Base-by-base conservation (phyloP, 1,139 yeast genomes). In the Nematodospora anomalae region DNA sequence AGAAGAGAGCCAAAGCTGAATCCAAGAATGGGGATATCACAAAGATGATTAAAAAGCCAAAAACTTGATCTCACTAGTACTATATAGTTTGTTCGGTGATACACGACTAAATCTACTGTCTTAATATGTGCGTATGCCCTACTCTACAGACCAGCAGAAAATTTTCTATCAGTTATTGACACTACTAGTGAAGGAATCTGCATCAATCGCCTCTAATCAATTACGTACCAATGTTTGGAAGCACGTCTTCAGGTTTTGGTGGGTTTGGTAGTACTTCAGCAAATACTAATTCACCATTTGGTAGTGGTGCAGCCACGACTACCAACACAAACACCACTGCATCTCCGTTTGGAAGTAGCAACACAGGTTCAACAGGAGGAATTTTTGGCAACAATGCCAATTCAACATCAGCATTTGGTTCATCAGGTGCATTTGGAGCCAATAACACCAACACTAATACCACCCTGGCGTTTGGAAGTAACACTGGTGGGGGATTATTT, bases 181-280 rank as follows among this genome's bases (percentile, higher is more conserved):
- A 26, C 14, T n/a, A n/a, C n/a, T n/a, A n/a, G n/a, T n/a, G n/a
- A n/a, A n/a, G n/a, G n/a, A n/a, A n/a, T 16, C 12, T 10, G 14
- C 34, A 10, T 36, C 18, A 15, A 26, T 18, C 24, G 22, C 27
- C 31, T 28, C 10, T 18, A 31, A 33, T 31, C 38, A 32, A 27
- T 38, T 30, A 12, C 15, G 25, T 16, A 16, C 30, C 23, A 34
- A 73, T 73, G 79, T 74, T 74, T 60, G 75, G 76, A 35, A 57
- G 74, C 32, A 49, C 68, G 40, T 58, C 57, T 12, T 70, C 81
- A 21, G 84, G 84, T 12, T 79, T 79, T 51, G 84, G 84, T 26
- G 83, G 83, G 21, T 80, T 80, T 58, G 83, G 83, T 13, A 50
- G 61, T 26, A 53, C 59, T 35, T 48, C 56, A 35, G 49, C 53